Percentiles rank a stretch among this genome's conserved stretches.
Conservation (phyloP, 1,284 basidiomycete genomes). For the Sphagnurus paluster region DNA sequence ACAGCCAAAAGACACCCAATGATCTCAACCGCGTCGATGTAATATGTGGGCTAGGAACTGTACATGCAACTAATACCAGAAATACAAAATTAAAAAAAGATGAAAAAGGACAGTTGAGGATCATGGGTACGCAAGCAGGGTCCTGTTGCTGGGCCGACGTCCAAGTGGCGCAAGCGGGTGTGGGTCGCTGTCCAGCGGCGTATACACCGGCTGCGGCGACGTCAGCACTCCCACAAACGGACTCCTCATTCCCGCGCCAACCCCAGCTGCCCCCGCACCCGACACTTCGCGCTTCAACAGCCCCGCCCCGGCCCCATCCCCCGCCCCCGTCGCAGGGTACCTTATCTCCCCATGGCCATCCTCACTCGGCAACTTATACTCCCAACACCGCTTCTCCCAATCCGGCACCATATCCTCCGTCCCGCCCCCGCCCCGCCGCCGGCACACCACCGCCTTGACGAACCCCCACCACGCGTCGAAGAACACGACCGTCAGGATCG, state of each 20-base stretch:
- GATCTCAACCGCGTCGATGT: conserved; percentile 5
- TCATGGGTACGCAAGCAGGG: conserved; percentile 15
- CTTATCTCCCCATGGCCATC: conserved; percentile 39
- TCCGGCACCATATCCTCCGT: conserved; percentile 62
- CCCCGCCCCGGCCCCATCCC: conserved; percentile 4
- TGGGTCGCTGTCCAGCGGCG: conserved; percentile 25
- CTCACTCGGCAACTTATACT: conserved; percentile 47
- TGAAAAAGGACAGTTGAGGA: not conserved
- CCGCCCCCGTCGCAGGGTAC: conserved; percentile 35
- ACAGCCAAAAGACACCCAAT: not conserved
- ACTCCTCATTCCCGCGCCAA: conserved; percentile 4
- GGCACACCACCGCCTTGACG: conserved; percentile 47
- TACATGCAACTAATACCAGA: too few species aligned
- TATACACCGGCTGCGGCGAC: conserved; percentile 26
- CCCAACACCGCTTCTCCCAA: conserved; percentile 62
- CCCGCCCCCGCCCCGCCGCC: conserved; percentile 34
- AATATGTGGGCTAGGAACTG: conserved; percentile 14
- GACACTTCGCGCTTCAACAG: conserved; percentile 15
- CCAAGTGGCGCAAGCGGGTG: conserved; percentile 35
- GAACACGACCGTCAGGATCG: conserved; percentile 57
- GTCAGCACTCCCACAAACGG: conserved; percentile 8
- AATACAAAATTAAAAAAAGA: too few species aligned
- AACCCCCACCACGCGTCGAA: conserved; percentile 69
- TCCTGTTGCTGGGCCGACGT: conserved; percentile 30
- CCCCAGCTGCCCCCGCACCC: conserved; percentile 5